Evolutionary conservation across 108 stramenopile genomes (phyloP), one percentile per base, ranked within the genome.

Genomic region (Epithemia pelagica): DNA sequence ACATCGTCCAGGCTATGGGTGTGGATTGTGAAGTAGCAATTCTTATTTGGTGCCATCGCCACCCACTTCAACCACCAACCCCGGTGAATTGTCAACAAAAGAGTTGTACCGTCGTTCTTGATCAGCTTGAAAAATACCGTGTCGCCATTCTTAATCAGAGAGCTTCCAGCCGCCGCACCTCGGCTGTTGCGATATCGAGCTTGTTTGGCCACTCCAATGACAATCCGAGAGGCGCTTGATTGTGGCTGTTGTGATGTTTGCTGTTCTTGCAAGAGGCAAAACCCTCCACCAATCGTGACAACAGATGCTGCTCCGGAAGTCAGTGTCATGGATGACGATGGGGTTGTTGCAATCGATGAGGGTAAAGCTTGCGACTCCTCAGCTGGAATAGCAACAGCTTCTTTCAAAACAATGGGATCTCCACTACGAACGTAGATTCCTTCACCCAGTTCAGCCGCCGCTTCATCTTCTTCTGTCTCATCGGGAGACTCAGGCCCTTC

Each of bases 21-120:
- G 25, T 65, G 69, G 31, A 92, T 80, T 26, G 65, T 74, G 53
- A 92, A 92, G 22, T 69, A 81, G 20, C 84, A 82, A 68, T 82
- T 92, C 59, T 87, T 89, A 8, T 67, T 74, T 18, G 83, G 83
- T 21, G 69, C 65, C n/a, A 75, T 73, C 2, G 81, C 67, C 19
- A 85, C 86, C 96, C 96, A 96, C 59, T 86, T 85, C 55, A 96
- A 76, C 90, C 88, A 94, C 96, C 96, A 96, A 21, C 92, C 96
- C 1, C 83, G 77, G 69, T 94, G 88, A 62, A 90, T 82, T 8
- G 84, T 77, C 58, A 96, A 75, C 61, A 87, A 96, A 54, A 79
- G 82, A 15, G 84, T 74, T 28, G 66, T 80, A 52, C 67, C 81
- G 10, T 64, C 77, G 27, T 76, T 68, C 25, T 69, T 64, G 37